Percentiles rank a stretch among this genome's conserved stretches.
Conservation (phyloP, 352 stramenopile species). For the Pythium rishiriense region DNA sequence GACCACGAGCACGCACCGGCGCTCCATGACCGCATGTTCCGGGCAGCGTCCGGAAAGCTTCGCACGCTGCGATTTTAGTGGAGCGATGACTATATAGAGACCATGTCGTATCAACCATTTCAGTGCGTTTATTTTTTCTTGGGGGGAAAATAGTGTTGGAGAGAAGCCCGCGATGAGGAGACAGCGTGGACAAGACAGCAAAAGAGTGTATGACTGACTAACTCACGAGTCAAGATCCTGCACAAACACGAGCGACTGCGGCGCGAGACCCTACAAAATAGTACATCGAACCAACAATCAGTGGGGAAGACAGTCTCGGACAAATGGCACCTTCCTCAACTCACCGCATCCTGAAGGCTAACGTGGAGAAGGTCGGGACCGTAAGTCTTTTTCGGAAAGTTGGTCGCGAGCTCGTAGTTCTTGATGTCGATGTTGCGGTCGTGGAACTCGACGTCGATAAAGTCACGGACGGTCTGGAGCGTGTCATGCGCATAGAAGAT, state of each 20-base stretch:
- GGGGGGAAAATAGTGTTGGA: background rate
- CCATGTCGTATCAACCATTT: background rate
- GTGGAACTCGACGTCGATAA: constrained; percentile 81
- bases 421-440: constrained; percentile 73
- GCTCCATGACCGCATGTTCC: constrained; percentile 85
- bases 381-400: constrained; percentile 80
- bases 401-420: constrained; percentile 86
- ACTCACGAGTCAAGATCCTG: constrained; percentile 81
- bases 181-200: too few relatives aligned
- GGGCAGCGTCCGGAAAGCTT: constrained; percentile 74
- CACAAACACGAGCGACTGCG: constrained; percentile 78
- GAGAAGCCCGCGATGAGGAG: too few relatives aligned
- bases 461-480: constrained; percentile 73
- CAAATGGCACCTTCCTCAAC: constrained; percentile 5
- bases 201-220: too few relatives aligned
- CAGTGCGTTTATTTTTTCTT: background rate
- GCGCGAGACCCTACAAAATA: constrained; percentile 56
- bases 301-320: background rate
- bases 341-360: constrained; percentile 70
- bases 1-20: constrained; percentile 71
- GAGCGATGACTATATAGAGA: background rate
- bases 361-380: constrained; percentile 58
- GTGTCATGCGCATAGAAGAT: constrained; percentile 83
- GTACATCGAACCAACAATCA: background rate
- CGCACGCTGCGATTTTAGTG: constrained; percentile 45